Evolutionary conservation across 768 basidiomycete species (phyloP).

Genomic region (Boletus rubropictus): DNA sequence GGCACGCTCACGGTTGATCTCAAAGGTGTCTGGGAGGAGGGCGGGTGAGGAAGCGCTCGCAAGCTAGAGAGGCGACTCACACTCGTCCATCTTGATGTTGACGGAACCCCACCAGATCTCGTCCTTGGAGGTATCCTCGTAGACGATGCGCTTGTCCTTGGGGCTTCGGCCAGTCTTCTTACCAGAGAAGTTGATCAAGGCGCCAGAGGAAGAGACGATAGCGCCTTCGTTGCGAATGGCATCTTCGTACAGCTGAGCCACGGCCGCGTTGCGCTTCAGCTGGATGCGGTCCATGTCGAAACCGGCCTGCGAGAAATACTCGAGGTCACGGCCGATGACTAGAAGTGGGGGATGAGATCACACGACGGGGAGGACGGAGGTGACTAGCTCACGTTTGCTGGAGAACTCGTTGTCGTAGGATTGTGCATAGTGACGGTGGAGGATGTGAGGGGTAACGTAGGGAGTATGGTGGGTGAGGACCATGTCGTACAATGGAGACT

Average conservation of each 20-base stretch:
- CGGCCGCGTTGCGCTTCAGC: constrained; percentile 89
- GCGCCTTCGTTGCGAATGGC: constrained; percentile 98
- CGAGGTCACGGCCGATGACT: constrained; percentile 92
- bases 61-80: constrained; percentile 39
- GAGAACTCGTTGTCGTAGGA: constrained; percentile 58
- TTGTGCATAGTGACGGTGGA: constrained; percentile 82
- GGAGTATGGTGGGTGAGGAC: constrained; percentile 69
- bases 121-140: constrained; percentile 92
- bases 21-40: constrained; percentile 77
- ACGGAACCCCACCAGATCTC: constrained; percentile 99
- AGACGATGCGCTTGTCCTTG: constrained; percentile 99
- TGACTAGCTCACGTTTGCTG: constrained; percentile 47
- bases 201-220: constrained; percentile 92
- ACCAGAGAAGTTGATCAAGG: constrained; percentile 98
- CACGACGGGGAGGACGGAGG: neutral
- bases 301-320: constrained; percentile 97
- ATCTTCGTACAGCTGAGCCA: constrained; percentile 92
- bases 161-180: constrained; percentile 98
- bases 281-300: constrained; percentile 99
- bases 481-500: constrained; percentile 39
- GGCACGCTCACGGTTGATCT: constrained; percentile 97
- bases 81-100: constrained; percentile 98
- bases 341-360: constrained; percentile 13
- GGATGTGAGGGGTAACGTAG: constrained; percentile 85
- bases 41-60: neutral